Percentiles rank a stretch among this genome's conserved stretches.
These are phyloP conservation scores for Cudoniella acicularis DNA, from an alignment of 495 filamentous ascomycete species.

Conservation along the genomic window DNA sequence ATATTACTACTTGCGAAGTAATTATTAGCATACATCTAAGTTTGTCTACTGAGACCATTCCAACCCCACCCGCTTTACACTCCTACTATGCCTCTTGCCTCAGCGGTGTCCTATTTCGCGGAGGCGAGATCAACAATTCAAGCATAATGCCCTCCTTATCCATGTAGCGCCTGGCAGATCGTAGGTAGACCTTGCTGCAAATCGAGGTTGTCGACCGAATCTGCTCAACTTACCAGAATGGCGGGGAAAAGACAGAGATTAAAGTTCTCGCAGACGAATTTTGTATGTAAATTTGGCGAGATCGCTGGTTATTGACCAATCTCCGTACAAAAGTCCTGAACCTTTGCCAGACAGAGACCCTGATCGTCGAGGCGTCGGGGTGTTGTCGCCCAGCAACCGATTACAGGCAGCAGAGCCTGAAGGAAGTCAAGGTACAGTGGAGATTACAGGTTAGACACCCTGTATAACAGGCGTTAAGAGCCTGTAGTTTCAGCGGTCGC, in stretches of 20 bases:
- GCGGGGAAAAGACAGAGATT: background rate
- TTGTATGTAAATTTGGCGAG: background rate
- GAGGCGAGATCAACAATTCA: slow-evolving; percentile 1
- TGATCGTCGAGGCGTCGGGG: too few relatives aligned
- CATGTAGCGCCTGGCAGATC: background rate
- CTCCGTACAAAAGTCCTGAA: too few relatives aligned
- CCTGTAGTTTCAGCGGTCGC: too few relatives aligned
- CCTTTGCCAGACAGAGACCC: too few relatives aligned
- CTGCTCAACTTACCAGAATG: background rate
- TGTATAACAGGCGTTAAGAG: too few relatives aligned
- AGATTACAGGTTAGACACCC: too few relatives aligned
- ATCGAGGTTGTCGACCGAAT: background rate
- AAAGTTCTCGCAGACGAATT: background rate
- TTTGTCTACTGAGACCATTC: slow-evolving; percentile 10
- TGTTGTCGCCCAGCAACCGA: too few relatives aligned
- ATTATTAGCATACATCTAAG: slow-evolving; percentile 6
- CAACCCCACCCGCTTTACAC: slow-evolving; percentile 5
- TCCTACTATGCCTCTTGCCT: slow-evolving; percentile 2
- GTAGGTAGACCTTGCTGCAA: background rate
- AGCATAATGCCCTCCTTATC: background rate
- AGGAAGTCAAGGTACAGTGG: too few relatives aligned
- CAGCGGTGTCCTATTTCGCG: slow-evolving; percentile 2
- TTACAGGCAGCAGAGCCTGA: too few relatives aligned
- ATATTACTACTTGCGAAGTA: slow-evolving; percentile 2
- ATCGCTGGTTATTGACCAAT: background rate